Conservation (phyloP, 768 basidiomycete species). For the Lactarius akahatsu region DNA sequence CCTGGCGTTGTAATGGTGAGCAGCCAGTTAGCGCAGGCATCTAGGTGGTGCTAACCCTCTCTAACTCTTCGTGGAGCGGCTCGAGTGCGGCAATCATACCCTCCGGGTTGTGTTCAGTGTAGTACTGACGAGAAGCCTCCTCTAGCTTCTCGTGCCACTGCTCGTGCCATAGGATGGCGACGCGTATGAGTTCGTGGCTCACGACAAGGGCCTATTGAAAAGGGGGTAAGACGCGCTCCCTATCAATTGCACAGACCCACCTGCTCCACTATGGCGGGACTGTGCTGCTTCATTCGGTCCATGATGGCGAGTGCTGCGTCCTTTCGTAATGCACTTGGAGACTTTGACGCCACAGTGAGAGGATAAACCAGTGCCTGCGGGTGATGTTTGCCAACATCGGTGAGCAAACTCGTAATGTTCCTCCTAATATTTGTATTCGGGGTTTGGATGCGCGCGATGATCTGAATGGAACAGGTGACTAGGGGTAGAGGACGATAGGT, state of each 20-base stretch:
- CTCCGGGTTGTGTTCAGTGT: constrained; percentile 94
- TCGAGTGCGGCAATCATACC: constrained; percentile 95
- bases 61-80: constrained; percentile 89
- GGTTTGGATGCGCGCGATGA: constrained; percentile 97
- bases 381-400: constrained; percentile 93
- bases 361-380: constrained; percentile 97
- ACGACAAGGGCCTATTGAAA: constrained; percentile 72
- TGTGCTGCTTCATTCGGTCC: constrained; percentile 92
- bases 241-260: constrained; percentile 38
- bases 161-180: constrained; percentile 98
- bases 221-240: constrained; percentile 1
- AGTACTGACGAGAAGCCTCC: constrained; percentile 94
- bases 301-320: constrained; percentile 85
- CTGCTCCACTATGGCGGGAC: constrained; percentile 82
- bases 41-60: constrained; percentile 54
- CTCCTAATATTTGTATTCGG: constrained; percentile 82
- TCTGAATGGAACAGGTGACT: constrained; percentile 47
- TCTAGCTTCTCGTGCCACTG: constrained; percentile 98
- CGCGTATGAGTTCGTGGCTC: constrained; percentile 91
- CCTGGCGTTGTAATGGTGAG: constrained; percentile 46
- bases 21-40: not conserved
- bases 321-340: constrained; percentile 78
- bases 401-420: constrained; percentile 85
- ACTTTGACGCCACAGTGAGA: constrained; percentile 94
- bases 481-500: not conserved